Percentiles rank a stretch among this genome's conserved stretches.
phyloP scores from a whole-genome alignment of 148 eudicot species.

The Spergularia marina region DNA sequence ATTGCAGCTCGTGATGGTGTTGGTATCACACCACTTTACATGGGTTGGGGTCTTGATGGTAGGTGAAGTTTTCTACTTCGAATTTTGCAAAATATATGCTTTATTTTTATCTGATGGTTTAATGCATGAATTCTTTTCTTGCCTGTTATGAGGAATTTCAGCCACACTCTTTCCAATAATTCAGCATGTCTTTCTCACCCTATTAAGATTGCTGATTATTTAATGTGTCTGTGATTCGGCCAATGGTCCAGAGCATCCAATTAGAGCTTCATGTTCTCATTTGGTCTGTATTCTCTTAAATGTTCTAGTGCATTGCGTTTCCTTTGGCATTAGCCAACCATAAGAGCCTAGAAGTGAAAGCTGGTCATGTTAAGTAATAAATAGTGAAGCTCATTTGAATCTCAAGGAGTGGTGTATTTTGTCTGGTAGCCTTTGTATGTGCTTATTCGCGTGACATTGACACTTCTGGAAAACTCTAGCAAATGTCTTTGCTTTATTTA shows the following conservation, averaged over 20 bases:
- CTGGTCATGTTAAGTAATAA: background rate
- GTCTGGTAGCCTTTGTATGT: background rate
- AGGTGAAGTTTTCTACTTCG: conserved; percentile 25
- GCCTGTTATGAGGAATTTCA: background rate
- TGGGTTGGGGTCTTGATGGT: conserved; percentile 99
- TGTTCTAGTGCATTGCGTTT: no score
- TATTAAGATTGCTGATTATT: background rate
- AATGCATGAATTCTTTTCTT: background rate
- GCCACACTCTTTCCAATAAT: background rate
- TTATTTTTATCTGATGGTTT: background rate
- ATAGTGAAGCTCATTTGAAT: background rate
- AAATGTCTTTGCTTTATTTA: background rate
- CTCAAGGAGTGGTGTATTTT: background rate
- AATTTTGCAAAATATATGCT: background rate
- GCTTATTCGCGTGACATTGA: background rate
- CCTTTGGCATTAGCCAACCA: background rate
- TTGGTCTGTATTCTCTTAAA: background rate
- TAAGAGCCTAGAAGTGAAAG: background rate
- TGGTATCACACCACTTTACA: conserved; percentile 88
- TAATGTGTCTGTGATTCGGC: background rate
- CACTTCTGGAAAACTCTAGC: background rate
- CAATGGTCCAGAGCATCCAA: background rate
- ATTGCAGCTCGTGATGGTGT: conserved; percentile 91
- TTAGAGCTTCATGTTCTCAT: background rate
- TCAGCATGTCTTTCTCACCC: background rate